Base-by-base conservation (phyloP, 257 asterid species). In the Gynochthodes officinalis region DNA sequence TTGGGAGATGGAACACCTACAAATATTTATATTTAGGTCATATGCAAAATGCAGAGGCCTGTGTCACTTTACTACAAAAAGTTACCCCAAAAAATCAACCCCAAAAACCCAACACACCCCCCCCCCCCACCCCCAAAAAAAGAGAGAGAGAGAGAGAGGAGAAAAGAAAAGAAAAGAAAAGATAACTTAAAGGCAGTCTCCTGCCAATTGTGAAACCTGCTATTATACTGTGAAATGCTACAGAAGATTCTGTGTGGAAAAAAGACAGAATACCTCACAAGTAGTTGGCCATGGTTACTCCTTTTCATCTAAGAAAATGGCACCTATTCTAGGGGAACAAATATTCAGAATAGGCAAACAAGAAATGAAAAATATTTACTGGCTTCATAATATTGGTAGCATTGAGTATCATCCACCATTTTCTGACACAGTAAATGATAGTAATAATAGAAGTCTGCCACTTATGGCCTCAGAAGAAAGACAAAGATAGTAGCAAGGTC, bases 1-100 rank as follows among this genome's bases (percentile, higher is more conserved):
- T 30, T 71, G 57, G 96, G 91, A 75, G 96, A 89, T 77, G 97
- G 98, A 64, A 90, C 96, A 60, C 97, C 98, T 93, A 63, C 72
- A 78, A 7, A 74, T 54, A 78, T 67, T 61, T n/a, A 70, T 23
- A 52, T 48, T 23, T 27, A 8, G 30, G 61, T 53, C 18, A 19
- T 21, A 10, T 40, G 63, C 19, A 15, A 37, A 16, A 63, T 39
- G 48, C 0, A n/a, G 28, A 63, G 50, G 12, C 28, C 10, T 33
- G 14, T 18, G 21, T 13, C 7, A 15, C 14, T 11, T 14, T 15
- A 30, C 42, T 33, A 61, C n/a, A n/a, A n/a, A n/a, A n/a, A n/a
- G n/a, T n/a, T n/a, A n/a, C n/a, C n/a, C n/a, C n/a, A n/a, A n/a
- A n/a, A n/a, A n/a, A n/a, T n/a, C n/a, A n/a, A n/a, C n/a, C n/a